A percentile compares a stretch with the other conserved stretches of the same genome.
phyloP scores from a whole-genome alignment of 163 green algal genomes.

The Prototheca stagnorum region DNA sequence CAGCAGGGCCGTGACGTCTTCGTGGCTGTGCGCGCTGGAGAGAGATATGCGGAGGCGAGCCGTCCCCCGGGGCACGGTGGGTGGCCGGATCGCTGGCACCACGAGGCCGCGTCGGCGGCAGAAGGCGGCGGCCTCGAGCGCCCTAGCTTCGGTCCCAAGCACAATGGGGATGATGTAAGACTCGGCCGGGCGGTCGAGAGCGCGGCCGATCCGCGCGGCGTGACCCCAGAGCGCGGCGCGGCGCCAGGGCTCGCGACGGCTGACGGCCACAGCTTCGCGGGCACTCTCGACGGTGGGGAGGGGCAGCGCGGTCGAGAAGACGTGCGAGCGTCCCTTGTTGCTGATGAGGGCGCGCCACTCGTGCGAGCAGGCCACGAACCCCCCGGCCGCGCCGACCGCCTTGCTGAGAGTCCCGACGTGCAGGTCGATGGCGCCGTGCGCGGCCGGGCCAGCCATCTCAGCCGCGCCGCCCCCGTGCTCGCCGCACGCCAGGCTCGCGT shows the following conservation, averaged over 20 bases:
- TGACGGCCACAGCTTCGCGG: slow-evolving; percentile 38
- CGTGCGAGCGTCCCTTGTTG: slow-evolving; percentile 50
- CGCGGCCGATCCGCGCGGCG: slow-evolving; percentile 23
- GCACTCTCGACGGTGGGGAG: slow-evolving; percentile 69
- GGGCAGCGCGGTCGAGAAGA: slow-evolving; percentile 86
- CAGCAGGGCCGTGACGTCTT: slow-evolving; percentile 48
- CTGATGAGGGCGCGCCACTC: slow-evolving; percentile 52
- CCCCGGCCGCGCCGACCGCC: slow-evolving; percentile 66
- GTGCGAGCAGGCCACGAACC: slow-evolving; percentile 66
- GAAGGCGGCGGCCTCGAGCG: slow-evolving; percentile 30
- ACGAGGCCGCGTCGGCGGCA: slow-evolving; percentile 59
- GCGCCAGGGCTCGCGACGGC: slow-evolving; percentile 54
- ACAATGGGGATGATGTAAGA: slow-evolving; percentile 74
- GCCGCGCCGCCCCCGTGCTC: slow-evolving; percentile 26
- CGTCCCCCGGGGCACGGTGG: slow-evolving; percentile 73
- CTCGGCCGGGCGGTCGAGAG: slow-evolving; percentile 25
- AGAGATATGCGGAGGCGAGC: slow-evolving; percentile 61
- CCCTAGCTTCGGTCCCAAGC: slow-evolving; percentile 40
- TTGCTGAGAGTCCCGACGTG: slow-evolving; percentile 91
- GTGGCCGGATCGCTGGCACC: slow-evolving; percentile 82
- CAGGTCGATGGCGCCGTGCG: slow-evolving; percentile 59
- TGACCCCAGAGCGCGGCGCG: slow-evolving; percentile 43
- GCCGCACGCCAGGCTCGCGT: slow-evolving; percentile 82
- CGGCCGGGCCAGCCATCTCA: slow-evolving; percentile 18
- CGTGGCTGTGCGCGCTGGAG: slow-evolving; percentile 55